Percentiles rank a stretch among this genome's conserved stretches.
These are phyloP conservation scores for Bruguiera hainesii DNA, from an alignment of 441 rosid species.

Conservation along the genomic window DNA sequence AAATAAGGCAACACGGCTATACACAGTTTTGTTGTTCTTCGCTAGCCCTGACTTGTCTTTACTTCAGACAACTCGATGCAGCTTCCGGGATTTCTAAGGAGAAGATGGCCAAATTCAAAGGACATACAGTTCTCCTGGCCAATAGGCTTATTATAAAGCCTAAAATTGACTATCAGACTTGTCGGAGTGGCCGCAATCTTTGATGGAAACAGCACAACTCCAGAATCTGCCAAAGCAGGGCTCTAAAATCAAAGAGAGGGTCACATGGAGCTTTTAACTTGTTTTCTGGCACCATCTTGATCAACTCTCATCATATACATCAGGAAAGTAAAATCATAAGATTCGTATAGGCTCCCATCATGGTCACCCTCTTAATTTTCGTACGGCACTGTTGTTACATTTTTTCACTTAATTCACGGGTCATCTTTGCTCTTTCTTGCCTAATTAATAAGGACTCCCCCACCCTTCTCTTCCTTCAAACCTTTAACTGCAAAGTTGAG, in stretches of 20 bases:
- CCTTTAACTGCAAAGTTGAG: not conserved
- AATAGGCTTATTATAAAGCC: not conserved
- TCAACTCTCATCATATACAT: slow-evolving; percentile 14
- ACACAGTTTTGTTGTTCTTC: no score
- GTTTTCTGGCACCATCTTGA: slow-evolving; percentile 12
- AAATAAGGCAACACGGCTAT: no score
- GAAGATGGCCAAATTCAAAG: not conserved
- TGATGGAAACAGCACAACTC: slow-evolving; percentile 14
- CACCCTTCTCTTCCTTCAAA: not conserved
- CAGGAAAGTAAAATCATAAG: slow-evolving; percentile 3
- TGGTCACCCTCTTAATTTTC: slow-evolving; percentile 1
- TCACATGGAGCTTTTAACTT: slow-evolving; percentile 23
- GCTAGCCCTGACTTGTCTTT: no score
- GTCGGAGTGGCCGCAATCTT: slow-evolving; percentile 4
- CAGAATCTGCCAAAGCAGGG: slow-evolving; percentile 21
- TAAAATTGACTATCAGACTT: not conserved
- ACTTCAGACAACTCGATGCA: no score
- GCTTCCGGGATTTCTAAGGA: not conserved
- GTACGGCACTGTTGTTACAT: not conserved
- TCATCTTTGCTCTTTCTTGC: not conserved
- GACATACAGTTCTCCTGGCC: not conserved
- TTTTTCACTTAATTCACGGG: slow-evolving; percentile 28
- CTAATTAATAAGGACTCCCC: not conserved
- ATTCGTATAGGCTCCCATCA: not conserved
- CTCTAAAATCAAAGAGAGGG: not conserved